These are phyloP conservation scores for Verbascum thapsus DNA, from an alignment of 257 asterid genomes.

Conservation along the genomic window DNA sequence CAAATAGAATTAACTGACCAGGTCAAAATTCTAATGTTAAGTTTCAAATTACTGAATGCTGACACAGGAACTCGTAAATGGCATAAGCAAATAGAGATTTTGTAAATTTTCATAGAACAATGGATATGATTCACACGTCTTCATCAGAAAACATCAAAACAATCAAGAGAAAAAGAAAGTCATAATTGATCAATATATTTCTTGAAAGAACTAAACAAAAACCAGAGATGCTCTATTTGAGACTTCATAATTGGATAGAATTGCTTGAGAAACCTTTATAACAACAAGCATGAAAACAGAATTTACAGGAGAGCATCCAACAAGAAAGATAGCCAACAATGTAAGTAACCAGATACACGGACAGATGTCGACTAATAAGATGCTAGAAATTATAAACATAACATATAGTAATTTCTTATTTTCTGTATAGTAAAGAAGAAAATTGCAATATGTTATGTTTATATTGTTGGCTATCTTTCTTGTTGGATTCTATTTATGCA, in stretches of 20 bases:
- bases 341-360: background rate
- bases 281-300: background rate
- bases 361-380: background rate
- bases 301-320: conserved; percentile 3
- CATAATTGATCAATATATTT: background rate
- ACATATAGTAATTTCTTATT: background rate
- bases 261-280: background rate
- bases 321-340: conserved; percentile 13
- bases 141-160: background rate
- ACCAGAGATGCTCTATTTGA: background rate
- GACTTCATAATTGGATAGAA: background rate
- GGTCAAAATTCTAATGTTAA: too few relatives aligned
- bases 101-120: conserved; percentile 5
- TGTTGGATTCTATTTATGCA: too few relatives aligned
- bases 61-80: background rate
- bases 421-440: background rate
- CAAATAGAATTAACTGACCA: background rate
- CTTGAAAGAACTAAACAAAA: background rate
- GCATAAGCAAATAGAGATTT: background rate
- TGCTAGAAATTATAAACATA: background rate
- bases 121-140: background rate
- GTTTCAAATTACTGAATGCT: too few relatives aligned
- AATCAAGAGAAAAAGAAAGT: background rate
- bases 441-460: too few relatives aligned
- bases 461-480: too few relatives aligned